Base-by-base conservation (phyloP, 129 eudicot genomes). In the Erigeron canadensis region DNA sequence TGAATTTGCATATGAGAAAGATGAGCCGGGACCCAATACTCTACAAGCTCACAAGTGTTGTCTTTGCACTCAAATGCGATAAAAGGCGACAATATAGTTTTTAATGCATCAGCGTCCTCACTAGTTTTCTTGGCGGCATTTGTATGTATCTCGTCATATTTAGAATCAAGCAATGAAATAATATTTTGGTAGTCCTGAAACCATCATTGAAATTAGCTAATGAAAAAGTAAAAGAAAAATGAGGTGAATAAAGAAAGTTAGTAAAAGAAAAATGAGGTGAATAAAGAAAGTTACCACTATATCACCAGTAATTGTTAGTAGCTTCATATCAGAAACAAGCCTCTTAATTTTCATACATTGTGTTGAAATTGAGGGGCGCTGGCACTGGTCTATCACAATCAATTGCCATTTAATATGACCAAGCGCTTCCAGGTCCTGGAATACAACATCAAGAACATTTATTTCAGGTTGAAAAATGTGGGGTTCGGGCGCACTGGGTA, bases 1-100 rank as follows among this genome's bases (percentile, higher is more conserved):
- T 85, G 85, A 6, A 76, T 74, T 81, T 91, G 97, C 69, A 85
- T 78, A 47, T 70, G 17, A 39, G 95, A 83, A 62, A 91, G 88
- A 69, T 57, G 78, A 66, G 77, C 89, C 23, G 95, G 95, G 56
- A 91, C 85, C 97, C 95, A 91, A 53, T 81, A 91, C 67, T 91
- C 95, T 16, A 75, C 48, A 16, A 87, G 74, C 34, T 70, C 74
- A 56, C 48, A 23, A 41, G 69, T 50, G 46, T 44, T 57, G 59
- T 55, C 60, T 19, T 73, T 77, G 79, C 81, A 74, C 47, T 77
- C 75, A 15, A 65, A 86, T 65, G 83, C 81, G 80, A 75, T 62
- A 72, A 78, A 83, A 5, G 78, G 73, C 7, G 75, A 59, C 45
- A 83, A 46, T 28, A 44, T 73, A 67, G 72, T 74, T 68, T 80